Conservation (phyloP, 2,329 filamentous ascomycete species). For the Aspergillus sp. region DNA sequence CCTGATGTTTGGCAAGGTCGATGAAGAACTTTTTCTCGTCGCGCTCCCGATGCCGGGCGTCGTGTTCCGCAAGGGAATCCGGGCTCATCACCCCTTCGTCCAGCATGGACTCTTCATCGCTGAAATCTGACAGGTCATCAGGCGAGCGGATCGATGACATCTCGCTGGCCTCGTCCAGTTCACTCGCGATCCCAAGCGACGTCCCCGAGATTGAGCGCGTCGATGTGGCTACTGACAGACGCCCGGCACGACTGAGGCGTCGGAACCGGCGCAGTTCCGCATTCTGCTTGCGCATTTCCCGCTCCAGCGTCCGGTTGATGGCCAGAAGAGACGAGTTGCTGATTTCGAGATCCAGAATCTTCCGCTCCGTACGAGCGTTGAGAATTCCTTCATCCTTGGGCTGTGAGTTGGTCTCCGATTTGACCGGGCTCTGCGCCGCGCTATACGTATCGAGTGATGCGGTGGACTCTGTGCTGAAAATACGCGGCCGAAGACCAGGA, state of each 20-base stretch:
- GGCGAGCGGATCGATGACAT: conserved; percentile 28
- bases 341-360: conserved; percentile 94
- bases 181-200: conserved; percentile 47
- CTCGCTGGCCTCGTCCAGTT: conserved; percentile 39
- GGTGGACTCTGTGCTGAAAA: conserved; percentile 34
- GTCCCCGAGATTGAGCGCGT: conserved; percentile 47
- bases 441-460: conserved; percentile 38
- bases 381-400: conserved; percentile 73
- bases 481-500: conserved; percentile 25
- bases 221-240: conserved; percentile 61
- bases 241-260: conserved; percentile 78
- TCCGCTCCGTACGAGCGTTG: conserved; percentile 88
- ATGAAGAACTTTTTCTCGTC: conserved; percentile 82
- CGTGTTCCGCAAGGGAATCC: conserved; percentile 34
- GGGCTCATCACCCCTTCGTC: conserved; percentile 39
- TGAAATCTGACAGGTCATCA: conserved; percentile 39
- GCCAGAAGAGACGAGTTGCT: conserved; percentile 92
- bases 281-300: conserved; percentile 87
- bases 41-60: conserved; percentile 59
- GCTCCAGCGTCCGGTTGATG: conserved; percentile 90
- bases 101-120: conserved; percentile 37
- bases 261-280: conserved; percentile 82
- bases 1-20: conserved; percentile 84
- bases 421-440: conserved; percentile 51
- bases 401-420: conserved; percentile 46